Evolutionary conservation across 208 protist species (phyloP).

Genomic region (Acanthamoeba rhysodes): DNA sequence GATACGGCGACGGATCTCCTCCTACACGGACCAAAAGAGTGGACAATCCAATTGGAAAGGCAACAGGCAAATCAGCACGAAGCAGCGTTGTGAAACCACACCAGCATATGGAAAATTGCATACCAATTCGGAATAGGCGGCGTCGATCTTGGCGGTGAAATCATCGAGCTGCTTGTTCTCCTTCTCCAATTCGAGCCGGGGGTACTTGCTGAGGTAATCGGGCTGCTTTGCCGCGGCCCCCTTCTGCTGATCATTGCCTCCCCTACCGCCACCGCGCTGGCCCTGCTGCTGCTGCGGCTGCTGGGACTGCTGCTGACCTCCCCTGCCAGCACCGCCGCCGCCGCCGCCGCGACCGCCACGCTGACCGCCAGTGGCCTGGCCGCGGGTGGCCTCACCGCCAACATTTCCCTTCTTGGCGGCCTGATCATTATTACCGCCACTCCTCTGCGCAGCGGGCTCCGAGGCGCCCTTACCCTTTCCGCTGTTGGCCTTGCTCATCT

Average conservation of each 20-base stretch:
- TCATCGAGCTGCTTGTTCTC: constrained; percentile 5
- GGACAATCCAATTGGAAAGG: not conserved
- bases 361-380: not conserved
- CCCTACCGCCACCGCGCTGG: not conserved
- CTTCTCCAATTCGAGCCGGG: not conserved
- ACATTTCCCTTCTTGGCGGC: not conserved
- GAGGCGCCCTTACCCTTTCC: not conserved
- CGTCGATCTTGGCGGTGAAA: not conserved
- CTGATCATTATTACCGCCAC: not conserved
- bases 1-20: not conserved
- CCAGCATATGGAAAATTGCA: too few relatives aligned
- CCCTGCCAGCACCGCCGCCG: not conserved
- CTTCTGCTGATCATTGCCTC: not conserved
- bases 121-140: not conserved
- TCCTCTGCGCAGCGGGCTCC: not conserved
- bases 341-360: not conserved
- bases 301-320: not conserved
- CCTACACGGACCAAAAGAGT: not conserved
- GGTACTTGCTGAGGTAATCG: constrained; percentile 1
- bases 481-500: constrained; percentile 21
- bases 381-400: not conserved
- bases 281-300: not conserved
- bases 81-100: too few relatives aligned
- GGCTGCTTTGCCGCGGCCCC: not conserved
- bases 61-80: too few relatives aligned